phyloP scores from a whole-genome alignment of 306 rosid genomes.

The Coriaria nepalensis region DNA sequence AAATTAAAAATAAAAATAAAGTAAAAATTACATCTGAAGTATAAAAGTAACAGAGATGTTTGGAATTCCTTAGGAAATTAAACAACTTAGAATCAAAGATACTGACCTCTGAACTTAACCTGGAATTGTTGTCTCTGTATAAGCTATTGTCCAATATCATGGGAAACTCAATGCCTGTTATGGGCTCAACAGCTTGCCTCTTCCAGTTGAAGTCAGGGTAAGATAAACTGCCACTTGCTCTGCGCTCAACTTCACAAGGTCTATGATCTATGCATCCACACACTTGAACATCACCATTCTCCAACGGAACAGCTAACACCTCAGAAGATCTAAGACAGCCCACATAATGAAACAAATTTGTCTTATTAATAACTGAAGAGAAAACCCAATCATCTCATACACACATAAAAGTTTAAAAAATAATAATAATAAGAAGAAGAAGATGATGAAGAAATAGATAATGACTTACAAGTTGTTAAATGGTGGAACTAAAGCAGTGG shows the following conservation, averaged over 20 bases:
- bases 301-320: slow-evolving; percentile 37
- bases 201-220: slow-evolving; percentile 37
- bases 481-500: slow-evolving; percentile 70
- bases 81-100: slow-evolving; percentile 9
- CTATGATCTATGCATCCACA: slow-evolving; percentile 31
- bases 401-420: too few relatives aligned
- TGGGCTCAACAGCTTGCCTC: slow-evolving; percentile 62
- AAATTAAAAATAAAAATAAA: not conserved
- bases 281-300: slow-evolving; percentile 35
- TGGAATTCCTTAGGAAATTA: not conserved
- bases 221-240: slow-evolving; percentile 31
- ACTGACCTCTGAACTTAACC: slow-evolving; percentile 60
- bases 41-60: not conserved
- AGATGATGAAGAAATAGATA: slow-evolving; percentile 4
- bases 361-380: not conserved
- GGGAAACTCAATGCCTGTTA: slow-evolving; percentile 90
- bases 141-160: slow-evolving; percentile 37
- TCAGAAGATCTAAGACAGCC: slow-evolving; percentile 53
- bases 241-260: slow-evolving; percentile 45
- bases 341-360: slow-evolving; percentile 16
- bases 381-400: slow-evolving; percentile 3
- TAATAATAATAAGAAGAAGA: too few relatives aligned
- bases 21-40: not conserved
- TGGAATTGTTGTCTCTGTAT: slow-evolving; percentile 30
- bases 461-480: slow-evolving; percentile 55